A percentile compares a stretch with the other conserved stretches of the same genome.
phyloP scores from a whole-genome alignment of 495 filamentous ascomycete genomes.

The Podospora tetraspora region DNA sequence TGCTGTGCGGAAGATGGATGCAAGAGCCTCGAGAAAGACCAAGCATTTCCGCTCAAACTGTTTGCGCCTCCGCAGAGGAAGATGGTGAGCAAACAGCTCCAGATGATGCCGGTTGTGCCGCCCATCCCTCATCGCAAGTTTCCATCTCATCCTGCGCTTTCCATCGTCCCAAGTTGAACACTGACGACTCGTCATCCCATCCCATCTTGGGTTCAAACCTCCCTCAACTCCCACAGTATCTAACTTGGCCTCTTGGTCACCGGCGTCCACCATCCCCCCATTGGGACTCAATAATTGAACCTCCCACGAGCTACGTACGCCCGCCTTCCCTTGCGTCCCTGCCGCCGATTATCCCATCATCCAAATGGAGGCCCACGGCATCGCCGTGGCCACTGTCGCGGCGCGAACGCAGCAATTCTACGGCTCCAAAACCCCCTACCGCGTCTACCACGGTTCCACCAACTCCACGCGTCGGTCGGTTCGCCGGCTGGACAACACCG shows the following conservation, averaged over 20 bases:
- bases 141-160: too few relatives aligned
- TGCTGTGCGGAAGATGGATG: too few relatives aligned
- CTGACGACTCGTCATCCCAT: too few relatives aligned
- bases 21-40: too few relatives aligned
- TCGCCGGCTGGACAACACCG: constrained; percentile 39
- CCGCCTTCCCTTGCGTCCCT: background rate
- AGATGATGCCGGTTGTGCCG: too few relatives aligned
- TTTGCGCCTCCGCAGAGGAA: too few relatives aligned
- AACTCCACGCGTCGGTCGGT: constrained; percentile 59
- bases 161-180: too few relatives aligned
- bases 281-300: background rate
- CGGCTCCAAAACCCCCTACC: constrained; percentile 43
- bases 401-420: constrained; percentile 2
- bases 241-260: background rate
- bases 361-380: constrained; percentile 1
- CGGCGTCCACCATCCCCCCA: background rate
- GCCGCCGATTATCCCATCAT: background rate
- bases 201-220: too few relatives aligned
- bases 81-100: too few relatives aligned
- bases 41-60: too few relatives aligned
- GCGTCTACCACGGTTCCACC: constrained; percentile 69
- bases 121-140: too few relatives aligned
- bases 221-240: background rate
- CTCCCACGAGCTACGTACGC: background rate
- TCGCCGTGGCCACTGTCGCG: constrained; percentile 1